A percentile compares a stretch with the other conserved stretches of the same genome.
phyloP scores from a whole-genome alignment of 306 rosid genomes.

The Trichosanthes truncata region DNA sequence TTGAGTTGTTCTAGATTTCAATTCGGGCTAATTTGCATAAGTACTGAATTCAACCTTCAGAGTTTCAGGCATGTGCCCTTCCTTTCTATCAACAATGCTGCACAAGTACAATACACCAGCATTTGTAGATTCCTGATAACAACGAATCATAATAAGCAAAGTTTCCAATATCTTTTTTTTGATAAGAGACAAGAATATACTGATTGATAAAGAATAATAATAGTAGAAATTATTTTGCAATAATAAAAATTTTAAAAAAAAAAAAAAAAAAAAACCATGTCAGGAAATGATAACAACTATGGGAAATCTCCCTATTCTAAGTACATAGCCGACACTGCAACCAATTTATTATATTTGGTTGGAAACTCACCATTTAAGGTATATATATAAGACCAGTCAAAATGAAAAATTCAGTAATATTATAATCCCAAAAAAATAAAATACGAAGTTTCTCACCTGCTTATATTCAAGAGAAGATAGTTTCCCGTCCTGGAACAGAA shows the following conservation, averaged over 20 bases:
- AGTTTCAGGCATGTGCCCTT: slow-evolving; percentile 37
- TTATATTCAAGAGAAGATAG: slow-evolving; percentile 39
- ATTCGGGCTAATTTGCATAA: background rate
- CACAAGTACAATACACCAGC: slow-evolving; percentile 55
- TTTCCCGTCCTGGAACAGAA: slow-evolving; percentile 53
- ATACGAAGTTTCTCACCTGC: slow-evolving; percentile 53
- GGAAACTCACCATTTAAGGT: background rate
- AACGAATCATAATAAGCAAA: background rate
- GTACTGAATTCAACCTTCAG: slow-evolving; percentile 39
- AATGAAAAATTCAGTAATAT: background rate
- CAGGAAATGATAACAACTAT: background rate
- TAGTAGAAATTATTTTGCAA: background rate
- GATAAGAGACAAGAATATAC: background rate
- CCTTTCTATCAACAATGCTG: slow-evolving; percentile 42
- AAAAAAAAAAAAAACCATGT: background rate
- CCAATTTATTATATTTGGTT: background rate
- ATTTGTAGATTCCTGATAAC: slow-evolving; percentile 55
- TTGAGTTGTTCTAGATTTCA: background rate
- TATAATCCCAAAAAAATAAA: slow-evolving; percentile 3
- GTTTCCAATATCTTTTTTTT: background rate
- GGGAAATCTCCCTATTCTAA: background rate
- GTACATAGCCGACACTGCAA: background rate
- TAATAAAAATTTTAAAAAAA: background rate
- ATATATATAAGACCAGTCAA: background rate
- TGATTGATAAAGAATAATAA: background rate